These are phyloP conservation scores for Apiospora hydei DNA, from an alignment of 2,329 filamentous ascomycete genomes.

Conservation along the genomic window DNA sequence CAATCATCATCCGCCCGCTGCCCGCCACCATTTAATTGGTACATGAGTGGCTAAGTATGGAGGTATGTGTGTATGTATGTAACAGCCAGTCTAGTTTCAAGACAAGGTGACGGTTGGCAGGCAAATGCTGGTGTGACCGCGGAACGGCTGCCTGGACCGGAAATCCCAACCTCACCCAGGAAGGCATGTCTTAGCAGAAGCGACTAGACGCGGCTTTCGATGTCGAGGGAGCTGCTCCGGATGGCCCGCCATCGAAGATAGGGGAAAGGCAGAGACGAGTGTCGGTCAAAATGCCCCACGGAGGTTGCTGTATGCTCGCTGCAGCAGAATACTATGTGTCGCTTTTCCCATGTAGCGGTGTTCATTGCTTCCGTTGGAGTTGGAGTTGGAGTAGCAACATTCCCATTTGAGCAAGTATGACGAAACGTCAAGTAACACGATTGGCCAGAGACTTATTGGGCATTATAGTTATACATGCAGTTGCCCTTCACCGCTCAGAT, in stretches of 20 bases:
- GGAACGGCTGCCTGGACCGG: not conserved
- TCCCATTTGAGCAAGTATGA: slow-evolving; percentile 16
- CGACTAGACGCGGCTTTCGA: slow-evolving; percentile 10
- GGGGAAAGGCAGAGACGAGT: not conserved
- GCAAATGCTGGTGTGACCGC: not conserved
- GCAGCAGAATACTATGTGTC: not conserved
- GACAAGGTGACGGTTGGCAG: slow-evolving; percentile 9
- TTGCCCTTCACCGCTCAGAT: slow-evolving; percentile 8
- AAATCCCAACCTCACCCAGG: slow-evolving; percentile 13
- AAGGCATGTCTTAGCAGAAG: slow-evolving; percentile 20
- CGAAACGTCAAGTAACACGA: slow-evolving; percentile 9
- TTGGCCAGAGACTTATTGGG: not conserved
- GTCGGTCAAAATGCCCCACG: slow-evolving; percentile 13
- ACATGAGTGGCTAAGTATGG: not conserved
- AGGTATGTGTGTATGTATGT: not conserved
- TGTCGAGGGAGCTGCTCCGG: not conserved
- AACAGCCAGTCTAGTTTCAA: slow-evolving; percentile 8
- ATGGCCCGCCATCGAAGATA: not conserved
- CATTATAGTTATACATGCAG: slow-evolving; percentile 11
- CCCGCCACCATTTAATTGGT: not conserved
- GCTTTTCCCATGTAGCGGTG: not conserved
- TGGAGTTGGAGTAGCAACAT: not conserved
- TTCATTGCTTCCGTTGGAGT: slow-evolving; percentile 2
- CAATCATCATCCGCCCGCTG: not conserved
- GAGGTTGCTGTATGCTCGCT: not conserved